Percentiles rank a stretch among this genome's conserved stretches.
Evolutionary conservation across 2,329 filamentous ascomycete genomes (phyloP).

Genomic region (Colletotrichum spinosum): DNA sequence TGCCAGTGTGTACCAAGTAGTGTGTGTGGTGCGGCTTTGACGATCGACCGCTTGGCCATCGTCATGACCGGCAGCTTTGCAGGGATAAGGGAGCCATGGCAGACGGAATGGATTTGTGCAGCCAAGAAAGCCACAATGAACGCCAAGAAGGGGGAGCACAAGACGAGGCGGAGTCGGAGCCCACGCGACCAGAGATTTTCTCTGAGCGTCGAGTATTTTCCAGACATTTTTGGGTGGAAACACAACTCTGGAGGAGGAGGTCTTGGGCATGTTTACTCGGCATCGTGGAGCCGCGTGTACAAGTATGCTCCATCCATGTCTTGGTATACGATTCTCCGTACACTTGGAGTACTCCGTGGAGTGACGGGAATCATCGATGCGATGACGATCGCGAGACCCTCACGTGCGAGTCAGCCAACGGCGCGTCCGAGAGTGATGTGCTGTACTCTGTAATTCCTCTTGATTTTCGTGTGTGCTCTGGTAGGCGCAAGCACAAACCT

Average conservation of each 20-base stretch:
- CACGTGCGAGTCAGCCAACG: slow-evolving; percentile 32
- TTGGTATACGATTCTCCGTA: background rate
- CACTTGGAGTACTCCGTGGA: background rate
- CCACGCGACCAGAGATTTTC: slow-evolving; percentile 13
- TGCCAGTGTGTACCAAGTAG: too few relatives aligned
- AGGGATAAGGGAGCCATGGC: slow-evolving; percentile 33
- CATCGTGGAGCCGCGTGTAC: slow-evolving; percentile 14
- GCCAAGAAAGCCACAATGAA: slow-evolving; percentile 22
- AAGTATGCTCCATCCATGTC: background rate
- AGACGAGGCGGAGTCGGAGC: background rate
- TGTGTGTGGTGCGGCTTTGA: slow-evolving; percentile 15
- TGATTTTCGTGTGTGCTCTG: background rate
- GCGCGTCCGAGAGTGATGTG: background rate
- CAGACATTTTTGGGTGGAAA: background rate
- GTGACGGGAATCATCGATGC: slow-evolving; percentile 2
- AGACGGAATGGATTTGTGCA: slow-evolving; percentile 30
- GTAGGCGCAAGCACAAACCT: background rate
- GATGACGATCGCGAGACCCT: slow-evolving; percentile 31
- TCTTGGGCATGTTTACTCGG: background rate
- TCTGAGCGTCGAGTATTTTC: background rate
- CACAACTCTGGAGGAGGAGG: background rate
- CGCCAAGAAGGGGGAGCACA: slow-evolving; percentile 9
- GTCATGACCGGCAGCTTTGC: slow-evolving; percentile 22
- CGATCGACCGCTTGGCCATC: slow-evolving; percentile 34
- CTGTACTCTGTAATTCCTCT: background rate